A percentile compares a stretch with the other conserved stretches of the same genome.
These are phyloP conservation scores for Talaromyces sp. DNA, from an alignment of 2,329 filamentous ascomycete genomes.

Conservation along the genomic window DNA sequence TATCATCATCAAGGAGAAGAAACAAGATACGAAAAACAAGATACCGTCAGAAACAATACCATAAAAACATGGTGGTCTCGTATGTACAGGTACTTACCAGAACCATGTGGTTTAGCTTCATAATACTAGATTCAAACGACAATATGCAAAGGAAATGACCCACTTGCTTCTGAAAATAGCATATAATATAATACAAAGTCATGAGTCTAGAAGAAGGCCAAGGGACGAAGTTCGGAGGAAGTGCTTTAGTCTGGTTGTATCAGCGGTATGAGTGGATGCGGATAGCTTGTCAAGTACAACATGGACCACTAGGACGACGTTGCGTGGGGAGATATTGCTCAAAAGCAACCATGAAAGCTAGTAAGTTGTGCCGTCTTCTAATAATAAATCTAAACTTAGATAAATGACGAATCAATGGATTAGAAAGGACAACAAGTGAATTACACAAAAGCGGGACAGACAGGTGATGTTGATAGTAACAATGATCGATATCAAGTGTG, in stretches of 20 bases:
- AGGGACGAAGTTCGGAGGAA: background rate
- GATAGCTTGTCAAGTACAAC: background rate
- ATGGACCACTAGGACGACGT: background rate
- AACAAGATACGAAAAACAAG: background rate
- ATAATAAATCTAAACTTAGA: constrained; percentile 4
- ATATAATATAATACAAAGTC: background rate
- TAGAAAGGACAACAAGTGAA: background rate
- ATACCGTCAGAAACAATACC: constrained; percentile 9
- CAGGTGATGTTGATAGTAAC: constrained; percentile 1
- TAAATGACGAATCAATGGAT: constrained; percentile 2
- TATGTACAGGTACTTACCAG: constrained; percentile 9
- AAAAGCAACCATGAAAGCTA: background rate
- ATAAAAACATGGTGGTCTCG: background rate
- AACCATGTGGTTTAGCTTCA: background rate
- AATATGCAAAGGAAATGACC: background rate
- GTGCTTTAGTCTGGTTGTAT: background rate
- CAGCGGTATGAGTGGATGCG: background rate
- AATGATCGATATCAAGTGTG: background rate
- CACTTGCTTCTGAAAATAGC: constrained; percentile 9
- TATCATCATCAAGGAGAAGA: background rate
- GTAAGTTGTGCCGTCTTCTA: background rate
- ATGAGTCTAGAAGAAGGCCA: background rate
- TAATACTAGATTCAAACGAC: no score
- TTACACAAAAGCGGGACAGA: background rate
- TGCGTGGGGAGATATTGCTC: background rate